These are phyloP conservation scores for Hypoxylon sp. DNA, from an alignment of 2,329 filamentous ascomycete species.

Conservation along the genomic window DNA sequence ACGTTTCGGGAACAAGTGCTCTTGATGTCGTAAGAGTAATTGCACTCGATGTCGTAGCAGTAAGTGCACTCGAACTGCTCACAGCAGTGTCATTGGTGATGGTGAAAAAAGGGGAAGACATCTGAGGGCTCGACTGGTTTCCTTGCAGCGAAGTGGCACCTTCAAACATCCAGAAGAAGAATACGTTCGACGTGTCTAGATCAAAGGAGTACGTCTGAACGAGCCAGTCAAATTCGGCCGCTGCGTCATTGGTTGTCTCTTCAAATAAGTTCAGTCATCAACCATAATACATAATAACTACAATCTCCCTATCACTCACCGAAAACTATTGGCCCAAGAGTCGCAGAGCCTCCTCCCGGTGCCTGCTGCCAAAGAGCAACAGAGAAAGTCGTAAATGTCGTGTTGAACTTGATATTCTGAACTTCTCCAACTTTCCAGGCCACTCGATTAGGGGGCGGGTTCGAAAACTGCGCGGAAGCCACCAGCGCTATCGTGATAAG, in stretches of 20 bases:
- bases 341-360: constrained; percentile 22
- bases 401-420: constrained; percentile 36
- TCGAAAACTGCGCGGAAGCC: neutral
- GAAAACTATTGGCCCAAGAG: constrained; percentile 28
- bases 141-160: constrained; percentile 4
- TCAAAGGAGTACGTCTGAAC: constrained; percentile 16
- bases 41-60: neutral
- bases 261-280: neutral
- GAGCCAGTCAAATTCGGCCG: constrained; percentile 12
- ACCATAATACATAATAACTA: neutral
- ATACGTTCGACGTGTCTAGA: constrained; percentile 1
- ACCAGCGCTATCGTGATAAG: neutral
- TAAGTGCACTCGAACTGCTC: neutral
- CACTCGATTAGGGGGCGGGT: neutral
- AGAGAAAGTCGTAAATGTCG: constrained; percentile 32
- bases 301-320: neutral
- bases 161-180: constrained; percentile 18
- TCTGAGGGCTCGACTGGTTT: neutral
- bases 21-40: constrained; percentile 2
- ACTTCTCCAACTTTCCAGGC: constrained; percentile 9
- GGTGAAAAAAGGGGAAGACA: neutral
- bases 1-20: neutral
- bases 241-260: constrained; percentile 11
- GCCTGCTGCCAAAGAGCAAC: constrained; percentile 43
- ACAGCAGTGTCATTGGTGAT: neutral